Percentiles rank a stretch among this genome's conserved stretches.
Conservation (phyloP, 306 rosid species). For the Castanea sativa region DNA sequence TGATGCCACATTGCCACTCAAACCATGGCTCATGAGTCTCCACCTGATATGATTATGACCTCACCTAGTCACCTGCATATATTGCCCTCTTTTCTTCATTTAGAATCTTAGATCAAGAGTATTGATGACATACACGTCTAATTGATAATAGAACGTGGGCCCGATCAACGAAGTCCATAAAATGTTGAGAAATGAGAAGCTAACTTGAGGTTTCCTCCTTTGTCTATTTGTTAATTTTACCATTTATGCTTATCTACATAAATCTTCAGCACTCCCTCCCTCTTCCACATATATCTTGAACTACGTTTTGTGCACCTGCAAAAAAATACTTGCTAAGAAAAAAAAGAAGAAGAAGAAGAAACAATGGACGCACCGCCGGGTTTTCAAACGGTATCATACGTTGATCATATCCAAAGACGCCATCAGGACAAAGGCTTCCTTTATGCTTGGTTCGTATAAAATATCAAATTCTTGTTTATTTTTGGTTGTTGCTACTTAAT, state of each 20-base stretch:
- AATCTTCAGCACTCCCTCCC: background rate
- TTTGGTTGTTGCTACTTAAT: background rate
- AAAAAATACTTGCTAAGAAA: background rate
- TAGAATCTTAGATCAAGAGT: too few species aligned
- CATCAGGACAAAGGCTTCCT: slow-evolving; percentile 36
- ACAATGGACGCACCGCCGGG: slow-evolving; percentile 19
- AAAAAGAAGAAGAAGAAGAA: background rate
- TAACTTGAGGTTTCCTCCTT: background rate
- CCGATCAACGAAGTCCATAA: too few species aligned
- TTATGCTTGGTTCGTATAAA: slow-evolving; percentile 34
- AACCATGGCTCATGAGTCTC: too few species aligned
- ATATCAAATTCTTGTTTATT: background rate
- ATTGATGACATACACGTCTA: too few species aligned
- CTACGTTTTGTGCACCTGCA: too few species aligned
- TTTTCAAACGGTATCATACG: slow-evolving; percentile 20
- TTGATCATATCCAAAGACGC: slow-evolving; percentile 32
- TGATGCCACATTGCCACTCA: too few species aligned
- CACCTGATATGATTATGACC: too few species aligned
- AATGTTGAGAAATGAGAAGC: background rate
- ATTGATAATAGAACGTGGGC: too few species aligned
- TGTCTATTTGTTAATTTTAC: background rate
- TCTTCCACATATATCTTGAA: too few species aligned
- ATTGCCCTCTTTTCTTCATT: too few species aligned
- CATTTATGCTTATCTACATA: background rate
- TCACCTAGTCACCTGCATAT: too few species aligned